Evolutionary conservation across 768 basidiomycete genomes (phyloP).

Genomic region (Pleurotus tuoliensis): DNA sequence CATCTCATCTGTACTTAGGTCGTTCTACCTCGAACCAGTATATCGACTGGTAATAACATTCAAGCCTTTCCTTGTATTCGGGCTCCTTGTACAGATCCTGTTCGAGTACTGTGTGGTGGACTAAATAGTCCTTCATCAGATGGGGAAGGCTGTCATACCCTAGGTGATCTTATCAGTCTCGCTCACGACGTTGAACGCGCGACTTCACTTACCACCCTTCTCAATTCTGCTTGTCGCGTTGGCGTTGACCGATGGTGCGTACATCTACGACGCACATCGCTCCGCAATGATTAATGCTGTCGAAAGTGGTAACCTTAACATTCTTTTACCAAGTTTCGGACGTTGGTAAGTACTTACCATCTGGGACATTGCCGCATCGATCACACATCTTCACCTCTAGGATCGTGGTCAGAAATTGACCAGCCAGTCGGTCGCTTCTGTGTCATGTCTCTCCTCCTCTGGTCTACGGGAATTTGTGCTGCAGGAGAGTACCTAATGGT

Average conservation of each 20-base stretch:
- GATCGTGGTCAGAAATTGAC: constrained; percentile 88
- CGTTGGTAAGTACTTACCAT: constrained; percentile 41
- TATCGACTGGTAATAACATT: constrained; percentile 85
- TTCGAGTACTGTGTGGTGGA: too few relatives aligned
- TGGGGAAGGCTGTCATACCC: constrained; percentile 80
- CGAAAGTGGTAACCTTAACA: constrained; percentile 74
- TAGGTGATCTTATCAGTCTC: constrained; percentile 71
- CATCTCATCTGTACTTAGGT: constrained; percentile 30
- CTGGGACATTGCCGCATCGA: constrained; percentile 3
- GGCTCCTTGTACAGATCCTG: constrained; percentile 47
- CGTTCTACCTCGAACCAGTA: constrained; percentile 85
- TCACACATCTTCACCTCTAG: constrained; percentile 23
- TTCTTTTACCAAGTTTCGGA: constrained; percentile 86
- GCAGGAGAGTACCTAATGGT: constrained; percentile 70
- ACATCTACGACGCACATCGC: constrained; percentile 8
- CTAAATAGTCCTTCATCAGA: constrained; percentile 27
- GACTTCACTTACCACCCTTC: constrained; percentile 69
- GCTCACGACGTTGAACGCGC: constrained; percentile 66
- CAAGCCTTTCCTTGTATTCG: constrained; percentile 79
- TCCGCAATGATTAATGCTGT: background rate
- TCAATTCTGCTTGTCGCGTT: constrained; percentile 77
- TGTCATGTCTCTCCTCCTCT: constrained; percentile 75
- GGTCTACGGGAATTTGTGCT: constrained; percentile 74
- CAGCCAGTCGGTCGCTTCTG: constrained; percentile 86
- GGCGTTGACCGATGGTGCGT: constrained; percentile 62